Conservation (phyloP, 345 rosid genomes). For the Lepidium didymum region DNA sequence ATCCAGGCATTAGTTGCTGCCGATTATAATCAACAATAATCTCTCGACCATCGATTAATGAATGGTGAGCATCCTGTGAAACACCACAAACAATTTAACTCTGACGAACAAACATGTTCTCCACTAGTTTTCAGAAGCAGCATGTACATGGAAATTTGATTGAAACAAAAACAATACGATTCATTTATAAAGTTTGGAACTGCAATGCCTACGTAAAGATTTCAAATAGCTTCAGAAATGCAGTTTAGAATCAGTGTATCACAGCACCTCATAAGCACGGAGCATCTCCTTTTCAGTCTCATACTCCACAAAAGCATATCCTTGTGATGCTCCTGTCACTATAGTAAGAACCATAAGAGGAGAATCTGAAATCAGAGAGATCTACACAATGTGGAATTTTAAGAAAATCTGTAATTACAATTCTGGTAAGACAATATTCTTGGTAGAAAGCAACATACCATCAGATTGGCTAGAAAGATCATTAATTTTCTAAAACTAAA, state of each 20-base stretch:
- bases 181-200: neutral
- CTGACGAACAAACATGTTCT: neutral
- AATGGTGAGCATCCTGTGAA: conserved; percentile 75
- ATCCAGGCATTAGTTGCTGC: conserved; percentile 89
- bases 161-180: neutral
- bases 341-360: neutral
- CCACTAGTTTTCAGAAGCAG: neutral
- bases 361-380: neutral
- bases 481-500: neutral
- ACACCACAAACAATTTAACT: neutral
- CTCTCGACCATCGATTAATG: conserved; percentile 62
- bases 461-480: neutral
- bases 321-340: conserved; percentile 91
- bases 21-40: conserved; percentile 82
- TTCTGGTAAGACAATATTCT: neutral
- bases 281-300: conserved; percentile 83
- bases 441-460: neutral
- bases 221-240: neutral
- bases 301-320: conserved; percentile 85
- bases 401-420: neutral
- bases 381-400: neutral
- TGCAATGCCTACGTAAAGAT: neutral
- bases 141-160: neutral
- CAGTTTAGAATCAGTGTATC: neutral
- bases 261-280: conserved; percentile 68